phyloP scores from a whole-genome alignment of 768 basidiomycete species.

The Lactarius trivialis region DNA sequence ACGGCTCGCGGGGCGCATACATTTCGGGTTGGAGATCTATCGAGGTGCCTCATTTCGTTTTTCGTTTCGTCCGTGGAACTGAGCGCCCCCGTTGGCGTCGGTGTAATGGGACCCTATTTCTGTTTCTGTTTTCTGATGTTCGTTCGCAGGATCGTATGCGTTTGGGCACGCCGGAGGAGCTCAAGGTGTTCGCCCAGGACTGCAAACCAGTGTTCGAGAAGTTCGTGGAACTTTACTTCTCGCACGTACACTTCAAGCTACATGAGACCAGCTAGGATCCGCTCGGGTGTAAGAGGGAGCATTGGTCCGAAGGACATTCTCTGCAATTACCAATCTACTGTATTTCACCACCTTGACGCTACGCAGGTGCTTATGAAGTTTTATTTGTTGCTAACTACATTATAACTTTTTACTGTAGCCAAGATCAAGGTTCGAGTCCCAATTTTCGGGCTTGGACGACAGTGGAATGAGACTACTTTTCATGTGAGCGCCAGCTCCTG shows the following conservation, averaged over 20 bases:
- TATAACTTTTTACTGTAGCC: neutral
- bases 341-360: neutral
- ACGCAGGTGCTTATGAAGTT: neutral
- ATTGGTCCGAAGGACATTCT: too few species aligned
- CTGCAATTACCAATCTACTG: too few species aligned
- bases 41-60: neutral
- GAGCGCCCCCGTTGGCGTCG: too few species aligned
- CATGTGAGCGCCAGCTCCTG: neutral
- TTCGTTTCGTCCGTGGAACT: neutral
- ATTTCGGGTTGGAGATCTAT: slow-evolving; percentile 3
- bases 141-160: slow-evolving; percentile 11
- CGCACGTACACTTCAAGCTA: slow-evolving; percentile 8
- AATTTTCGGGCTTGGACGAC: neutral
- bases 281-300: too few species aligned
- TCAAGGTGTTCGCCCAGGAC: slow-evolving; percentile 4
- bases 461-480: neutral
- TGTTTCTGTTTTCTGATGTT: neutral
- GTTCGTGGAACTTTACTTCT: neutral
- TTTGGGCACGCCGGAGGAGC: neutral
- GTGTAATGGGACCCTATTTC: too few species aligned
- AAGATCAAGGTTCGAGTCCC: neutral
- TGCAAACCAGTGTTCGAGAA: slow-evolving; percentile 1
- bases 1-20: neutral
- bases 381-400: neutral
- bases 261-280: neutral